Evolutionary conservation across 495 filamentous ascomycete species (phyloP).

Genomic region (Penicillium maclennaniae): DNA sequence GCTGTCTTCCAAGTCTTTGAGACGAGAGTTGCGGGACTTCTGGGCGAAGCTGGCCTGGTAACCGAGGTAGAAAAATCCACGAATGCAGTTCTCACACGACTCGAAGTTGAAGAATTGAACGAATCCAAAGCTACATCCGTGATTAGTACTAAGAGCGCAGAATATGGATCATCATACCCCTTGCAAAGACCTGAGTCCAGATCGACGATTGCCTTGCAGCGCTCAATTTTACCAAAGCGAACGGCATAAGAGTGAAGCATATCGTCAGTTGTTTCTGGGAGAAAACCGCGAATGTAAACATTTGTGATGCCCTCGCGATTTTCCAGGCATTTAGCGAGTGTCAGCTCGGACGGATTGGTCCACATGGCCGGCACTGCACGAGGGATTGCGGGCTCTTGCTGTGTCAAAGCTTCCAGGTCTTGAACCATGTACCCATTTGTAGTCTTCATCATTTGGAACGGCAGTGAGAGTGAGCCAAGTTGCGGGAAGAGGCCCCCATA

Average conservation of each 20-base stretch:
- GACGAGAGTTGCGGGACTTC: slow-evolving; percentile 94
- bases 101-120: slow-evolving; percentile 85
- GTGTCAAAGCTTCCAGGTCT: slow-evolving; percentile 66
- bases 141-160: slow-evolving; percentile 14
- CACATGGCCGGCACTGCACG: slow-evolving; percentile 81
- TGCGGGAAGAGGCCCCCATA: slow-evolving; percentile 21
- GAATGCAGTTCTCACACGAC: slow-evolving; percentile 92
- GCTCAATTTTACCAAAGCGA: slow-evolving; percentile 86
- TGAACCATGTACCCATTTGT: slow-evolving; percentile 54
- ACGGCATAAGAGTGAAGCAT: slow-evolving; percentile 75
- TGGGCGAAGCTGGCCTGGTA: slow-evolving; percentile 97
- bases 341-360: slow-evolving; percentile 66
- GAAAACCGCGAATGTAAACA: slow-evolving; percentile 94
- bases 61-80: slow-evolving; percentile 86
- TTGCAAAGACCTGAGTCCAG: slow-evolving; percentile 87
- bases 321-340: slow-evolving; percentile 84
- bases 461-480: slow-evolving; percentile 24
- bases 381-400: slow-evolving; percentile 79
- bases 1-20: slow-evolving; percentile 86
- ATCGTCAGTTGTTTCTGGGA: slow-evolving; percentile 90
- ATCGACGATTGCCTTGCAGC: slow-evolving; percentile 97
- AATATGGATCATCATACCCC: slow-evolving; percentile 55
- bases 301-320: slow-evolving; percentile 87
- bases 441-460: slow-evolving; percentile 43
- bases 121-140: slow-evolving; percentile 77